phyloP scores from a whole-genome alignment of 1,284 basidiomycete genomes.

The Tranzscheliella williamsii region DNA sequence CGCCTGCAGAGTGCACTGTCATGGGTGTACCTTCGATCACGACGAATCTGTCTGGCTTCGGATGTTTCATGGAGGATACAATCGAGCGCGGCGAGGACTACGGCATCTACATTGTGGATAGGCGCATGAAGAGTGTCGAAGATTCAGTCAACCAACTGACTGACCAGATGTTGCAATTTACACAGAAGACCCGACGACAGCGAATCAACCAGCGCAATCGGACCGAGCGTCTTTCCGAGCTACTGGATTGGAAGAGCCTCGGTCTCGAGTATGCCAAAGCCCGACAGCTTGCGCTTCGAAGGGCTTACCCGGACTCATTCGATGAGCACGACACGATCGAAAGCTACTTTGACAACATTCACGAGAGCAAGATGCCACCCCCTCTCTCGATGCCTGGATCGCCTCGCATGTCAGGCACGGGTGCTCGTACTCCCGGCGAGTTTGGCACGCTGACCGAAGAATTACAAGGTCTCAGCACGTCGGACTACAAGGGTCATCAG shows the following conservation, averaged over 20 bases:
- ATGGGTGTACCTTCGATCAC: conserved; percentile 98
- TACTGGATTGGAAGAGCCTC: conserved; percentile 97
- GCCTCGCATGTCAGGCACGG: conserved; percentile 68
- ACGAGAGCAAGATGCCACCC: conserved; percentile 68
- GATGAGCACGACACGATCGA: conserved; percentile 67
- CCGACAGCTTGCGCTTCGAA: conserved; percentile 83
- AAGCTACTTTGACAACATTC: conserved; percentile 67
- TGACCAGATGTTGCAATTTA: conserved; percentile 66
- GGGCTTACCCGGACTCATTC: conserved; percentile 95
- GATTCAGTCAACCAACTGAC: conserved; percentile 77
- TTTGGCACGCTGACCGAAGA: conserved; percentile 54
- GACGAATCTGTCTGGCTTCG: conserved; percentile 95
- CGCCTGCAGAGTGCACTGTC: conserved; percentile 68
- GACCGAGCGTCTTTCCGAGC: conserved; percentile 74
- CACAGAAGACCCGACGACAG: conserved; percentile 86
- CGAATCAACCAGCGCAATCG: conserved; percentile 98
- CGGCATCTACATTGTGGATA: conserved; percentile 83
- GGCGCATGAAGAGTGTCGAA: conserved; percentile 84
- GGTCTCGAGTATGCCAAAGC: conserved; percentile 97
- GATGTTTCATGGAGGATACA: conserved; percentile 98
- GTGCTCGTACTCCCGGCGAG: conserved; percentile 52
- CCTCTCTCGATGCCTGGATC: conserved; percentile 83
- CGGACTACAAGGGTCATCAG: conserved; percentile 49
- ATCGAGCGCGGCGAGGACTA: conserved; percentile 74
- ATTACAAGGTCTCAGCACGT: conserved; percentile 51